Evolutionary conservation across 1,284 basidiomycete genomes (phyloP), one percentile per base, ranked within the genome.

Genomic region (Ceratobasidium sp.): DNA sequence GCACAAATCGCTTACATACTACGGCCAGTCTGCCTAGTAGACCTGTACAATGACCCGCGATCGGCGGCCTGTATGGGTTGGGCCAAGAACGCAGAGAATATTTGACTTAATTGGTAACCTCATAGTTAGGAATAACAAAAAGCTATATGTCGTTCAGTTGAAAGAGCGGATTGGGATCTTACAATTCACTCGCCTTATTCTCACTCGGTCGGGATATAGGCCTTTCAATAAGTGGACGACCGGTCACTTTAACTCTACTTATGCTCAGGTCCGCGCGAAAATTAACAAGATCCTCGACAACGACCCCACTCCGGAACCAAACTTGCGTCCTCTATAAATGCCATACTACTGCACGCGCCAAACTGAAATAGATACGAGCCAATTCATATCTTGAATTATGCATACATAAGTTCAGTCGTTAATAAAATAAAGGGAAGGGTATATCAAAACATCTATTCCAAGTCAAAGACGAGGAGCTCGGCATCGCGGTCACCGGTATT

Each of bases 261-360:
- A n/a, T 5, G 14, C 17, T 24, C n/a, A 71, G 67, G 54, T 59
- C 9, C 67, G 67, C 80, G 85, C 85, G 73, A 88, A 88, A 83
- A 90, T 93, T 75, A 91, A 93, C 78, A 82, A 84, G 63, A 90
- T 93, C 73, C 82, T 93, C 73, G 86, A 84, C 77, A 87, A 86
- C 82, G 84, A 82, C 77, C 86, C 86, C 14, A 69, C 75, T 22
- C 75, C 74, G 1, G 76, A 77, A 51, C 66, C 66, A 7, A 69
- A 69, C 67, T 45, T 71, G 7, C 67, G 67, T 22, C 36, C 60
- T n/a, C 44, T 64, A 44, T 64, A 47, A 33, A 64, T 24, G 19
- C 6, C 24, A 15, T n/a, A 41, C n/a, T 6, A 19, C 8, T 44
- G n/a, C 24, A 1, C 31, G 24, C 31, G 17, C 8, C 15, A 5